Percentiles rank a stretch among this genome's conserved stretches.
Evolutionary conservation across 2,329 filamentous ascomycete genomes (phyloP).

Genomic region (Colletotrichum sp.): DNA sequence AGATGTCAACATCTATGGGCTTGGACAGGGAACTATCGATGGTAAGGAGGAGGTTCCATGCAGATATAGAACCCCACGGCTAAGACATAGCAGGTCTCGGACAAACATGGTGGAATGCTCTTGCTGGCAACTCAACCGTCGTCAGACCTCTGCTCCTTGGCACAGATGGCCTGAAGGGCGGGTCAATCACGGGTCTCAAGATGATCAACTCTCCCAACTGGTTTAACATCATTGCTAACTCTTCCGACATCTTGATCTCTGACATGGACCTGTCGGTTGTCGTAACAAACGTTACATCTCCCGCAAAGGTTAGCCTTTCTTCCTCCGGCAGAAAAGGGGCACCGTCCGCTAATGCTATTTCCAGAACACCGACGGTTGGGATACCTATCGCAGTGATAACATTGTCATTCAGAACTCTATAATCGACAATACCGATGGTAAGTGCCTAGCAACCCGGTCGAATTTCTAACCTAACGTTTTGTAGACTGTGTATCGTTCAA

Average conservation of each 20-base stretch:
- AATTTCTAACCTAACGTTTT: not conserved
- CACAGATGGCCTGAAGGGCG: not conserved
- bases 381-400: slow-evolving; percentile 64
- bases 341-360: not conserved
- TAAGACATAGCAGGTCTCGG: not conserved
- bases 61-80: not conserved
- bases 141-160: not conserved
- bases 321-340: not conserved
- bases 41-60: not conserved
- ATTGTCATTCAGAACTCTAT: slow-evolving; percentile 71
- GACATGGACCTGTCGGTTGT: slow-evolving; percentile 56
- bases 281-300: slow-evolving; percentile 37
- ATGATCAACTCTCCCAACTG: slow-evolving; percentile 59
- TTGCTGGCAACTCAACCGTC: not conserved
- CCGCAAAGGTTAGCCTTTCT: not conserved
- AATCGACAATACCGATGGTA: slow-evolving; percentile 65
- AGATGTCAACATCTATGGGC: slow-evolving; percentile 69
- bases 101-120: not conserved
- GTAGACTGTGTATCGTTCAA: slow-evolving; percentile 74
- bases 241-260: slow-evolving; percentile 65
- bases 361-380: slow-evolving; percentile 70
- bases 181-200: not conserved
- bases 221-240: slow-evolving; percentile 67
- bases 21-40: slow-evolving; percentile 23
- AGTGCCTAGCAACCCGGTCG: accelerated